phyloP scores from a whole-genome alignment of 129 eudicot species.

The Glebionis coronaria region DNA sequence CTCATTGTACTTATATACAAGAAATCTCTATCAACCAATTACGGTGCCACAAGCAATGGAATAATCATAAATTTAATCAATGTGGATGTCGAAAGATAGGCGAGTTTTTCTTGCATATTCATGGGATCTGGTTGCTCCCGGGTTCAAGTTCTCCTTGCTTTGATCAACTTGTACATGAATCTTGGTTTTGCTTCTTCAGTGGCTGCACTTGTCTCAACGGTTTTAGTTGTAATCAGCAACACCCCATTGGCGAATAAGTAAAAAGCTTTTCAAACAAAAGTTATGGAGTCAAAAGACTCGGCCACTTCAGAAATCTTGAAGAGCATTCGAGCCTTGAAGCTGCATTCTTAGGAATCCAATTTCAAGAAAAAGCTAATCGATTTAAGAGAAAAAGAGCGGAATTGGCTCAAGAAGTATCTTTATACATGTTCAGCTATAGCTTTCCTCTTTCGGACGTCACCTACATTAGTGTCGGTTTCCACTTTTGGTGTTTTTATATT shows the following conservation, averaged over 20 bases:
- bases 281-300: conserved; percentile 87
- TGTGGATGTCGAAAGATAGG: conserved; percentile 82
- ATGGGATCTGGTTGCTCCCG: conserved; percentile 82
- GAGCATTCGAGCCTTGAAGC: conserved; percentile 82
- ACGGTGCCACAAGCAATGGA: conserved; percentile 59
- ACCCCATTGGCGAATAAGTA: conserved; percentile 75
- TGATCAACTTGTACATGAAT: conserved; percentile 61
- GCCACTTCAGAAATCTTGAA: conserved; percentile 74
- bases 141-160: conserved; percentile 71
- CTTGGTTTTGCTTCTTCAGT: conserved; percentile 77
- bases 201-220: conserved; percentile 75
- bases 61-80: conserved; percentile 56
- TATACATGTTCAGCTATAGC: conserved; percentile 72
- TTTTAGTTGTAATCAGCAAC: conserved; percentile 74
- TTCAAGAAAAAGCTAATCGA: conserved; percentile 50
- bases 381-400: conserved; percentile 59
- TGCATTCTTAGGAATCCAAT: conserved; percentile 79
- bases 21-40: conserved; percentile 63
- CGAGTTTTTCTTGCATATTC: conserved; percentile 69
- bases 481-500: conserved; percentile 80
- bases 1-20: conserved; percentile 57
- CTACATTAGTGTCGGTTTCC: conserved; percentile 74
- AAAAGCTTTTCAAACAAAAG: conserved; percentile 58
- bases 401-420: conserved; percentile 69
- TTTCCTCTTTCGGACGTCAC: conserved; percentile 92